Conservation (phyloP, 192 early-diverging fungal species). For the Jimgerdemannia lactiflua region DNA sequence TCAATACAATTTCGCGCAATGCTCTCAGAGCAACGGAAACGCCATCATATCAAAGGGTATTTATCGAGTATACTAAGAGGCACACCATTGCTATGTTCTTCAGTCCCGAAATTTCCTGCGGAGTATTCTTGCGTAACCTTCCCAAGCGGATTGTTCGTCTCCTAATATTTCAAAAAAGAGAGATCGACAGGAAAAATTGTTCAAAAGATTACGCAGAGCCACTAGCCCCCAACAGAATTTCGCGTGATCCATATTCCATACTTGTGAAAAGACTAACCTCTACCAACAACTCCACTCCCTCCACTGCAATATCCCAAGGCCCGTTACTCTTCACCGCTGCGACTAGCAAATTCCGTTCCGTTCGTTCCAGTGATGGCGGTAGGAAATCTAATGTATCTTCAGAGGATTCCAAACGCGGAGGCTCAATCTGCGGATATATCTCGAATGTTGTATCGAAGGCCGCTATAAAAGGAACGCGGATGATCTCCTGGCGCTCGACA, state of each 20-base stretch:
- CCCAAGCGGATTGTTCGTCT: background rate
- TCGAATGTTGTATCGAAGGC: constrained; percentile 54
- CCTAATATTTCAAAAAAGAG: background rate
- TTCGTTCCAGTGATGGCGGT: constrained; percentile 15
- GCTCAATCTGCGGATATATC: constrained; percentile 25
- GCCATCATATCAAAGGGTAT: too few species aligned
- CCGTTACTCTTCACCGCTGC: constrained; percentile 32
- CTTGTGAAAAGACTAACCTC: background rate
- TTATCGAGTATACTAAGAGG: too few species aligned
- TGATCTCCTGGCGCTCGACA: constrained; percentile 41
- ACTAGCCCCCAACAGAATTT: background rate
- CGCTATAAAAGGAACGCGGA: constrained; percentile 49
- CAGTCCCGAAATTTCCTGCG: background rate
- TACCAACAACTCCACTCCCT: constrained; percentile 33
- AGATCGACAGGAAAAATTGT: background rate
- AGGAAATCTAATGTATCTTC: background rate
- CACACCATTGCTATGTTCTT: background rate
- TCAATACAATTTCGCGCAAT: background rate
- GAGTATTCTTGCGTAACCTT: background rate
- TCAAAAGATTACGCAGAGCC: background rate
- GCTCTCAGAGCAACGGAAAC: too few species aligned
- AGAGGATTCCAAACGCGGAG: constrained; percentile 6
- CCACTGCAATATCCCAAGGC: constrained; percentile 49
- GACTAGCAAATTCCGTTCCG: constrained; percentile 31
- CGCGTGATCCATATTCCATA: too few species aligned